These are phyloP conservation scores for Candida krabiensis DNA, from an alignment of 805 yeast genomes.

Conservation along the genomic window DNA sequence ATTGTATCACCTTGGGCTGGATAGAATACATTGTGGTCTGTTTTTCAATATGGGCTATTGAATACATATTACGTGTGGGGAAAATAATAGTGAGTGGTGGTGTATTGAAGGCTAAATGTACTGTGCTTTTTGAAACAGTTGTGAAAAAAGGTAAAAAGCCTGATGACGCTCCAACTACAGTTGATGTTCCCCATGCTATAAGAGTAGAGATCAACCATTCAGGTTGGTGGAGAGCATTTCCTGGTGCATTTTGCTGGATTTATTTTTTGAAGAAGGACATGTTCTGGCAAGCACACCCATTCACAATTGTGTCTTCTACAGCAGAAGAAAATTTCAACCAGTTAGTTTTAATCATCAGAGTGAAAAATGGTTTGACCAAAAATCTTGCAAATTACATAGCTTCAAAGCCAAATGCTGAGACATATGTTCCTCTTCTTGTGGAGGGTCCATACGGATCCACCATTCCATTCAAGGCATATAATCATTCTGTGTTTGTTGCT, in stretches of 20 bases:
- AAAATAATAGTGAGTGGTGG: slow-evolving; percentile 63
- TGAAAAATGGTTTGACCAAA: slow-evolving; percentile 54
- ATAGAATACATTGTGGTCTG: slow-evolving; percentile 52
- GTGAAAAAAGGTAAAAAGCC: slow-evolving; percentile 3
- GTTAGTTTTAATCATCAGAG: slow-evolving; percentile 44
- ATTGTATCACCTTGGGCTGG: slow-evolving; percentile 49
- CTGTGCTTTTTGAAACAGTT: slow-evolving; percentile 24
- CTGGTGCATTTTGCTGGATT: slow-evolving; percentile 65
- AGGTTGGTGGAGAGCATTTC: slow-evolving; percentile 51
- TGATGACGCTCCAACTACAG: neutral
- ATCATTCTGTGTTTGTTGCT: slow-evolving; percentile 50
- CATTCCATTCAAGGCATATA: slow-evolving; percentile 47
- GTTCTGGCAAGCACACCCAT: slow-evolving; percentile 72
- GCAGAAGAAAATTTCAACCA: slow-evolving; percentile 43
- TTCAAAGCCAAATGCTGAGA: slow-evolving; percentile 34
- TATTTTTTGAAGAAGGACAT: slow-evolving; percentile 45
- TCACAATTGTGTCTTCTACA: slow-evolving; percentile 49
- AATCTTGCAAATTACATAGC: slow-evolving; percentile 35
- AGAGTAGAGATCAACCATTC: slow-evolving; percentile 53
- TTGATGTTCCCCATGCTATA: slow-evolving; percentile 38
- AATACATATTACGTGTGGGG: slow-evolving; percentile 55
- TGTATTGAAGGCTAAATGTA: slow-evolving; percentile 49
- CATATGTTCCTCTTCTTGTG: slow-evolving; percentile 42
- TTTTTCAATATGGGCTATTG: slow-evolving; percentile 69
- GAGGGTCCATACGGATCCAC: slow-evolving; percentile 64